Conservation (phyloP, 768 basidiomycete species). For the Obba rivulosa region DNA sequence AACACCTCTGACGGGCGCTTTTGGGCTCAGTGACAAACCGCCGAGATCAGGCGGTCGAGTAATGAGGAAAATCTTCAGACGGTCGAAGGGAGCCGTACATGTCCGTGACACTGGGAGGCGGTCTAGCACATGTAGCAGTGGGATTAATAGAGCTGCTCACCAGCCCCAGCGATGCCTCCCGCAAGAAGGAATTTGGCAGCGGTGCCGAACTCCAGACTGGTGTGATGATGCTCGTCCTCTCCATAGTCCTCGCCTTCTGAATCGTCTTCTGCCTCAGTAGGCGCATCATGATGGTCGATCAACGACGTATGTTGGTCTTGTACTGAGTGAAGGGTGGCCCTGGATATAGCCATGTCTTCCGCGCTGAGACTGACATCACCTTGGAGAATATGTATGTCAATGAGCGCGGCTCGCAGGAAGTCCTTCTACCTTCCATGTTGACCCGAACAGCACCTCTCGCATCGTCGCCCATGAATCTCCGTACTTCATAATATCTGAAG, state of each 20-base stretch:
- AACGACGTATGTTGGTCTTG: conserved; percentile 1
- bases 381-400: conserved; percentile 24
- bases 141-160: conserved; percentile 41
- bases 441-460: conserved; percentile 74
- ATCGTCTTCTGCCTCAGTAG: conserved; percentile 27
- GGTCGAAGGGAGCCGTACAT: conserved; percentile 96
- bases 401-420: background rate
- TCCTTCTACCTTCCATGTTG: conserved; percentile 77
- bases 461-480: conserved; percentile 65
- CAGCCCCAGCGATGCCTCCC: conserved; percentile 91
- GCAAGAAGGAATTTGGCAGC: conserved; percentile 89
- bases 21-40: conserved; percentile 40
- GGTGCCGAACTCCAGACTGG: conserved; percentile 59
- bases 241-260: conserved; percentile 44
- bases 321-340: conserved; percentile 5
- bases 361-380: conserved; percentile 76
- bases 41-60: conserved; percentile 77
- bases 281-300: conserved; percentile 15
- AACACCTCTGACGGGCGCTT: conserved; percentile 45
- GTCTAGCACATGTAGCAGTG: conserved; percentile 5
- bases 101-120: conserved; percentile 78
- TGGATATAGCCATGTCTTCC: conserved; percentile 52
- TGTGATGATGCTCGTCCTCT: conserved; percentile 56
- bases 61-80: conserved; percentile 94
- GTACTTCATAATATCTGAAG: conserved; percentile 73